Base-by-base conservation (phyloP, 257 asterid species). In the Nyctanthes arbortristis region DNA sequence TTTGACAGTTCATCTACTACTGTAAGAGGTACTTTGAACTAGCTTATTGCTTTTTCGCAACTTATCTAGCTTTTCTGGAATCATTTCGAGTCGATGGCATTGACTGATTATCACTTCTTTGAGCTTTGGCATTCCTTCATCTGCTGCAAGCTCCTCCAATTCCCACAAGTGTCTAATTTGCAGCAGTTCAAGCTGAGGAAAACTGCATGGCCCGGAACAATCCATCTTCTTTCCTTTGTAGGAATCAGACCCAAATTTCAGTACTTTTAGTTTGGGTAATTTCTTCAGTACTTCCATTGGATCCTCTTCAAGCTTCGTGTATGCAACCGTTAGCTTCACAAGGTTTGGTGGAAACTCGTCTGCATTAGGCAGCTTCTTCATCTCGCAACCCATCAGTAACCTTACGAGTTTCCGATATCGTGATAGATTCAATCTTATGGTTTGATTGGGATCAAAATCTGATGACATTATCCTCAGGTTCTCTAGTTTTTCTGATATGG, bases 141-240 rank as follows among this genome's bases (percentile, higher is more conserved):
- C 43, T 36, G 43, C 14, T 36, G 11, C 11, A 36, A 36, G 13
- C 14, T 36, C 11, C 14, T 36, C 43, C 43, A 36, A 36, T 6
- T 36, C 43, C 14, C 11, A 18, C 1, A 7, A 4, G 2, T 18
- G 7, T 7, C 32, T 10, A 43, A 66, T 66, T 27, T 66, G 70
- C 62, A 72, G 24, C 10, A 64, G 24, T 35, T 58, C 66, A 63
- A 72, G 76, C 32, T n/a, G 66, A 3, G 40, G 66, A 64, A 72
- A 72, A 34, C 61, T 49, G 33, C 22, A 27, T 14, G 66, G 57
- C 5, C 62, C 71, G 7, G 70, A 71, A 36, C 57, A 30, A 27
- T 37, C 65, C n/a, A 56, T 28, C 7, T 10, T 55, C 5, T 9
- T 30, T 22, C 40, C 55, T 4, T 0, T 14, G 18, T 69, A 4